These are phyloP conservation scores for Sporothrix globosa DNA, from an alignment of 2,329 filamentous ascomycete genomes.

Conservation along the genomic window DNA sequence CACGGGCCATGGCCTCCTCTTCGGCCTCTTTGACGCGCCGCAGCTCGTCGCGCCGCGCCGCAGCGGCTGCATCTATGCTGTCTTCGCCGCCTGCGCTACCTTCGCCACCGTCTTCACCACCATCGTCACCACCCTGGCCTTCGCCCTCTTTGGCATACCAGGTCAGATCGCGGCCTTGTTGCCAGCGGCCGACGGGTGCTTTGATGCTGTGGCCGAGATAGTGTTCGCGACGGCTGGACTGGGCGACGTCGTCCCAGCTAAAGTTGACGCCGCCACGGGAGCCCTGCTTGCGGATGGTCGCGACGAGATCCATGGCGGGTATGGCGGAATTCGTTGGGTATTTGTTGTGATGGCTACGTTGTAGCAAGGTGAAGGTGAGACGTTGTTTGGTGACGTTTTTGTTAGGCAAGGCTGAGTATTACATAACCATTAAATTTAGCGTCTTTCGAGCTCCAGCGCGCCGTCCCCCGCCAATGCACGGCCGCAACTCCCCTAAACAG, in stretches of 20 bases:
- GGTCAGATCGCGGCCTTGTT: conserved; percentile 69
- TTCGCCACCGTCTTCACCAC: conserved; percentile 43
- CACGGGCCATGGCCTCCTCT: conserved; percentile 83
- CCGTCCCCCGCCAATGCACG: conserved; percentile 2
- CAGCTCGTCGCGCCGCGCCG: conserved; percentile 74
- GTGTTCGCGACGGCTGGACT: conserved; percentile 83
- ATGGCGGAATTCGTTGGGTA: neutral
- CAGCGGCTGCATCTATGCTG: conserved; percentile 61
- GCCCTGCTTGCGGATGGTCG: conserved; percentile 86
- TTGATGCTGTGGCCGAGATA: conserved; percentile 88
- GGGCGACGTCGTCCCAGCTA: conserved; percentile 93
- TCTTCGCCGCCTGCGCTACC: conserved; percentile 60
- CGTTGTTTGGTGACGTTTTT: neutral
- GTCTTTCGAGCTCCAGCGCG: neutral
- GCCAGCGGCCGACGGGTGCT: conserved; percentile 90
- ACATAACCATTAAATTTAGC: conserved; percentile 7
- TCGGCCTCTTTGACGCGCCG: conserved; percentile 85
- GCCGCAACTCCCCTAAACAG: neutral
- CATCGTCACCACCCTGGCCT: conserved; percentile 41
- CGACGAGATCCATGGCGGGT: conserved; percentile 80
- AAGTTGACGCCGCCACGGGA: conserved; percentile 94
- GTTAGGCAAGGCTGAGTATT: conserved; percentile 10
- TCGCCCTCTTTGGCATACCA: conserved; percentile 66
- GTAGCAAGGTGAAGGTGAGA: neutral
- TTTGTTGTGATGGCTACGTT: neutral